Evolutionary conservation across 1,284 basidiomycete genomes (phyloP).

Genomic region (Fomitopsis schrenkii): DNA sequence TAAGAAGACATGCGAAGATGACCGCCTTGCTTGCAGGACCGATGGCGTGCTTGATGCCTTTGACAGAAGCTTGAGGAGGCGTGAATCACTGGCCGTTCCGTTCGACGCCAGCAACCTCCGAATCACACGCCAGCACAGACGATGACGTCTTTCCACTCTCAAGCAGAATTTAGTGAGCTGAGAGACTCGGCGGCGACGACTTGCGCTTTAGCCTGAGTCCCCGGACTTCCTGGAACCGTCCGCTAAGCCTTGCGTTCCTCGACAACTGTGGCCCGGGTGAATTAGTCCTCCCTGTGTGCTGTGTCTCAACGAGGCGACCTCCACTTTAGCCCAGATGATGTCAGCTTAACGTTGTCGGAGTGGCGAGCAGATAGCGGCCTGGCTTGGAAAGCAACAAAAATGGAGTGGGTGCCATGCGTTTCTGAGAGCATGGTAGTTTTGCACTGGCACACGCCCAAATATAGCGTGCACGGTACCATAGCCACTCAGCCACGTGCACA

Average conservation of each 20-base stretch:
- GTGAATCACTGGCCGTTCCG: constrained; percentile 30
- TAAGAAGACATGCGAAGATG: constrained; percentile 28
- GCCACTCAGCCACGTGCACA: no score
- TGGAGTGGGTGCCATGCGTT: no score
- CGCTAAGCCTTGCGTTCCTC: constrained; percentile 48
- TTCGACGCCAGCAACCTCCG: constrained; percentile 63
- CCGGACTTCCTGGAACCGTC: neutral
- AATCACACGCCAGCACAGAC: constrained; percentile 86
- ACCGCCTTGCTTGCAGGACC: constrained; percentile 52
- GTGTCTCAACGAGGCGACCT: no score
- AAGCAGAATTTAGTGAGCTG: neutral
- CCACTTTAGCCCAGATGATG: no score
- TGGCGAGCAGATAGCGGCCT: no score
- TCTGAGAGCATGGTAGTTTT: no score
- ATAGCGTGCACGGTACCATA: no score
- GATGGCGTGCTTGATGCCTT: constrained; percentile 49
- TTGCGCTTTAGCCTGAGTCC: constrained; percentile 24
- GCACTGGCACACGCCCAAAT: no score
- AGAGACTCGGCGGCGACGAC: constrained; percentile 48
- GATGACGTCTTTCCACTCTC: constrained; percentile 77
- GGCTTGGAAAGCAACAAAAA: no score
- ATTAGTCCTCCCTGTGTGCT: constrained; percentile 56
- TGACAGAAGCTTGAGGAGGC: constrained; percentile 34
- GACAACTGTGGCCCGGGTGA: constrained; percentile 61
- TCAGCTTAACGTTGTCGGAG: no score